phyloP scores from a whole-genome alignment of 2,329 filamentous ascomycete species.

The Alternaria burnsii region DNA sequence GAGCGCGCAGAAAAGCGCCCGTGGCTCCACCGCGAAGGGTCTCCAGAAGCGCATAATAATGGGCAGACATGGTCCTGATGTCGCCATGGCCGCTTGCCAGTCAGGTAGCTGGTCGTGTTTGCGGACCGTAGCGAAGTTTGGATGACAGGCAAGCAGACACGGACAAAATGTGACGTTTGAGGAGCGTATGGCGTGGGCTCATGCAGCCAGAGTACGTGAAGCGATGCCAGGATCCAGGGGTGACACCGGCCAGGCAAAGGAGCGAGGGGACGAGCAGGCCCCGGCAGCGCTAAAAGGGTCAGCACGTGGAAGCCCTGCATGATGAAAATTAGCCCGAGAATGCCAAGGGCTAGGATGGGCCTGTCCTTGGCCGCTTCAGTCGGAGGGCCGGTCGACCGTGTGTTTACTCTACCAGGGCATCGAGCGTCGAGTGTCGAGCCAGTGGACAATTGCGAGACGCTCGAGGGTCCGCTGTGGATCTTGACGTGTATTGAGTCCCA shows the following conservation, averaged over 20 bases:
- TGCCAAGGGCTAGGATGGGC: constrained; percentile 8
- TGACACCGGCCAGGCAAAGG: constrained; percentile 14
- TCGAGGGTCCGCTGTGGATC: constrained; percentile 15
- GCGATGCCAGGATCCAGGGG: constrained; percentile 20
- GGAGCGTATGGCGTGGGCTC: constrained; percentile 25
- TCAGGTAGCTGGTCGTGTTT: constrained; percentile 16
- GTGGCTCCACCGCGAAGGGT: constrained; percentile 23
- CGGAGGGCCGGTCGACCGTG: constrained; percentile 8
- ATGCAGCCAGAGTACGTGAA: constrained; percentile 25
- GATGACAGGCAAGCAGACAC: constrained; percentile 19
- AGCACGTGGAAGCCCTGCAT: constrained; percentile 40
- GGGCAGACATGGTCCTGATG: constrained; percentile 18
- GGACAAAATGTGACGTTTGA: constrained; percentile 32
- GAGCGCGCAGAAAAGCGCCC: constrained; percentile 16
- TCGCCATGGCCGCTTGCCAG: constrained; percentile 20
- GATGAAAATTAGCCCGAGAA: constrained; percentile 18
- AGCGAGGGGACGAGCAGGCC: constrained; percentile 11
- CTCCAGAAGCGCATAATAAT: constrained; percentile 18
- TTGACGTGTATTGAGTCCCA: constrained; percentile 1
- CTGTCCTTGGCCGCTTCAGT: constrained; percentile 14
- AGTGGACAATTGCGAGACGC: constrained; percentile 5
- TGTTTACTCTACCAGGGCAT: neutral
- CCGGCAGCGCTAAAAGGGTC: constrained; percentile 21
- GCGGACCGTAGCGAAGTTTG: constrained; percentile 29
- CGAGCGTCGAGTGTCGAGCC: constrained; percentile 8